Evolutionary conservation across 2,329 filamentous ascomycete genomes (phyloP).

Genomic region (Keithomyces neogunnii): DNA sequence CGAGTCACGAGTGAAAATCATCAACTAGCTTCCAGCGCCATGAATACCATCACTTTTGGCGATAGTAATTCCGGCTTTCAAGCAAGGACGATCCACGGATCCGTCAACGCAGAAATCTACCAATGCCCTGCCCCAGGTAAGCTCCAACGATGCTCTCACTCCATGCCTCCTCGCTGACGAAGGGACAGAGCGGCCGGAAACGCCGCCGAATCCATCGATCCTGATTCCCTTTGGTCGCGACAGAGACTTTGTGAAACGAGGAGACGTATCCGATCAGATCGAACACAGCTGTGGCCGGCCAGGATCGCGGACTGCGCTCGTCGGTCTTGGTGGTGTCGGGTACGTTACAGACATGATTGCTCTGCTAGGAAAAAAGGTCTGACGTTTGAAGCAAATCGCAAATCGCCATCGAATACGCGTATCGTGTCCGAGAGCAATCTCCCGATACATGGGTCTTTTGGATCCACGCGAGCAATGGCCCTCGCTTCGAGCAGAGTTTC

Average conservation of each 20-base stretch:
- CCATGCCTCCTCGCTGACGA: background rate
- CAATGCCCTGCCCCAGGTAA: background rate
- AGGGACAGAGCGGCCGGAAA: constrained; percentile 8
- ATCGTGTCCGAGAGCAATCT: constrained; percentile 16
- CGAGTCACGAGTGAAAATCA: no score
- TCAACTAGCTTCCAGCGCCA: background rate
- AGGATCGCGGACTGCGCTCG: constrained; percentile 6
- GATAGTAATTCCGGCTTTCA: background rate
- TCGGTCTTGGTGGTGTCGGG: constrained; percentile 12
- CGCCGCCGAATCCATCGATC: constrained; percentile 13
- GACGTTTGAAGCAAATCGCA: constrained; percentile 15
- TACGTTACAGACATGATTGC: constrained; percentile 1
- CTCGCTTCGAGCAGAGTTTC: constrained; percentile 25
- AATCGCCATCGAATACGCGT: constrained; percentile 26
- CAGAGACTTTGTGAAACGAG: constrained; percentile 17
- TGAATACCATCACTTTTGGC: background rate
- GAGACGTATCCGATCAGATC: constrained; percentile 15
- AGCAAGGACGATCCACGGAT: background rate
- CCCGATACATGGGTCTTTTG: constrained; percentile 26
- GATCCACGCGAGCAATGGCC: constrained; percentile 24
- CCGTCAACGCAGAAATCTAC: background rate
- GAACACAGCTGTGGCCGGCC: constrained; percentile 16
- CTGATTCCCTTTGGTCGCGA: constrained; percentile 19
- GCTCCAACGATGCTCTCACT: background rate
- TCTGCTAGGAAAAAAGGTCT: background rate